A percentile compares a stretch with the other conserved stretches of the same genome.
These are phyloP conservation scores for Fusarium chaquense DNA, from an alignment of 2,329 filamentous ascomycete species.

Conservation along the genomic window DNA sequence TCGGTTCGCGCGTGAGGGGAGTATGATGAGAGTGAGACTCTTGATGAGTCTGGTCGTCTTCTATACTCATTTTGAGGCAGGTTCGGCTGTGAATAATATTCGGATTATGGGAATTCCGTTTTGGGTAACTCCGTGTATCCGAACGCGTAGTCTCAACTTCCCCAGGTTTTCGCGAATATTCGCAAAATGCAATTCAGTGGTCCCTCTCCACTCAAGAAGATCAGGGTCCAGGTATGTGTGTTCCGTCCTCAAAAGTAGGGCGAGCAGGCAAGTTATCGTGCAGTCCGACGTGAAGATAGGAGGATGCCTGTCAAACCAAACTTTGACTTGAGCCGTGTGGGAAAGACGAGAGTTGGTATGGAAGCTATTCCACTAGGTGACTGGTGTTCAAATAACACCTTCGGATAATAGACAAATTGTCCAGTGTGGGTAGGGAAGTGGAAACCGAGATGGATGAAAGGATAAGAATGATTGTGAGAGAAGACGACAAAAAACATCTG, in stretches of 20 bases:
- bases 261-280: not conserved
- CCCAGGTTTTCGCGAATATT: conserved; percentile 22
- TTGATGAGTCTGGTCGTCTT: conserved; percentile 10
- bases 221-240: not conserved
- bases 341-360: no score
- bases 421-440: not conserved
- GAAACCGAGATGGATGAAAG: not conserved
- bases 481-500: not conserved
- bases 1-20: conserved; percentile 42
- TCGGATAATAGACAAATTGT: not conserved
- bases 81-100: not conserved
- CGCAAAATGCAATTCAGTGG: conserved; percentile 15
- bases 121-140: conserved; percentile 21
- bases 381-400: not conserved
- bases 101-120: conserved; percentile 2
- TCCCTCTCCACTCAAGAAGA: conserved; percentile 3
- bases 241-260: not conserved
- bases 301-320: not conserved
- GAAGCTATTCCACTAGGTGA: not conserved
- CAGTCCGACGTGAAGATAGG: no score
- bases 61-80: conserved; percentile 21
- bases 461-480: not conserved
- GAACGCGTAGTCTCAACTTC: not conserved
- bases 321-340: not conserved
- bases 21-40: conserved; percentile 1